These are phyloP conservation scores for Berberis vulgaris DNA, from an alignment of 164 flowering plant genomes.

Conservation along the genomic window DNA sequence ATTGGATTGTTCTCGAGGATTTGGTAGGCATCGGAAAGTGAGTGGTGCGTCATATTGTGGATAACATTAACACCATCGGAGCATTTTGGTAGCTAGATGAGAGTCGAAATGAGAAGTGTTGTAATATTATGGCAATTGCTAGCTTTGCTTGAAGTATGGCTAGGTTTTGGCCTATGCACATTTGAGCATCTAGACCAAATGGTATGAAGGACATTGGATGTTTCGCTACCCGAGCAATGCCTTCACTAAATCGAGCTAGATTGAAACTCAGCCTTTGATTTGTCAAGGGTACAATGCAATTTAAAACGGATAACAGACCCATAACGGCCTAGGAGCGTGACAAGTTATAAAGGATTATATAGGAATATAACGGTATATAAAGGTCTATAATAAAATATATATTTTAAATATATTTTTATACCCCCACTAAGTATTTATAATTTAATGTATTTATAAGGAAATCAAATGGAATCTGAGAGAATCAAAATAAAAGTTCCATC, in stretches of 20 bases:
- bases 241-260: conserved; percentile 67
- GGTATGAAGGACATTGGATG: conserved; percentile 91
- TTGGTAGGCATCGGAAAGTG: conserved; percentile 28
- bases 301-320: too few species aligned
- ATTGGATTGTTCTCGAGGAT: conserved; percentile 10
- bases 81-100: conserved; percentile 72
- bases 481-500: too few species aligned
- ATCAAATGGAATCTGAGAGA: too few species aligned
- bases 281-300: too few species aligned
- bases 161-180: conserved; percentile 82
- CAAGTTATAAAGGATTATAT: too few species aligned
- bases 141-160: conserved; percentile 77
- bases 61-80: conserved; percentile 81
- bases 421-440: too few species aligned
- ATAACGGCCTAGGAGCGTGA: too few species aligned
- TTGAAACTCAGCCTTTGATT: conserved; percentile 31
- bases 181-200: conserved; percentile 78
- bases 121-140: conserved; percentile 52
- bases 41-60: conserved; percentile 91
- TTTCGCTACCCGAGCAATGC: conserved; percentile 69
- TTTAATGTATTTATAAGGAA: too few species aligned
- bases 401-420: too few species aligned
- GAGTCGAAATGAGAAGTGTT: conserved; percentile 53
- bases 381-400: too few species aligned
- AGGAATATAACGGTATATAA: too few species aligned